A percentile compares a stretch with the other conserved stretches of the same genome.
These are phyloP conservation scores for Pyrenophora seminiperda DNA, from an alignment of 2,329 filamentous ascomycete species.

Conservation along the genomic window DNA sequence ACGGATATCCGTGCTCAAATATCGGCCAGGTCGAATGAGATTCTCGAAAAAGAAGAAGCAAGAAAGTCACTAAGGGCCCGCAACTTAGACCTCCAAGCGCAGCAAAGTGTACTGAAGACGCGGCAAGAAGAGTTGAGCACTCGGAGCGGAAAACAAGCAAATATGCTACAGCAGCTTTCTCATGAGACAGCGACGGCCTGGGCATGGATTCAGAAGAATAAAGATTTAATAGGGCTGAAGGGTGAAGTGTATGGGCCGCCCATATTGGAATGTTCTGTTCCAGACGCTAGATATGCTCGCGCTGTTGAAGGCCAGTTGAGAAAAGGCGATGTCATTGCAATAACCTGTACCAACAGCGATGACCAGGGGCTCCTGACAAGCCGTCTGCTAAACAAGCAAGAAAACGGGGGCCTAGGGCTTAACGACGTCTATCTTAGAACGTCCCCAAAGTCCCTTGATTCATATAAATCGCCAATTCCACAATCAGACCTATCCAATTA, in stretches of 20 bases:
- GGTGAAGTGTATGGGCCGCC: constrained; percentile 81
- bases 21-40: constrained; percentile 57
- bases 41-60: constrained; percentile 52
- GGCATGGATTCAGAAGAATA: constrained; percentile 80
- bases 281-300: constrained; percentile 69
- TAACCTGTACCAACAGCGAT: constrained; percentile 75
- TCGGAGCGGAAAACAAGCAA: constrained; percentile 51
- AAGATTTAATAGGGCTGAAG: constrained; percentile 63
- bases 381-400: constrained; percentile 60
- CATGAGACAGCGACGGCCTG: constrained; percentile 72
- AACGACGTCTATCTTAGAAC: constrained; percentile 74
- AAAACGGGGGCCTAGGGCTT: constrained; percentile 59
- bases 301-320: constrained; percentile 64
- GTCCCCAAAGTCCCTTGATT: constrained; percentile 59
- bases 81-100: constrained; percentile 18
- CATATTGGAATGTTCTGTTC: constrained; percentile 78
- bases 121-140: constrained; percentile 32
- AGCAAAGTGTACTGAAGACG: constrained; percentile 34
- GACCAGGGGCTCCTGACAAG: constrained; percentile 77
- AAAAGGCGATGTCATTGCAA: constrained; percentile 59
- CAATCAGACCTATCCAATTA: constrained; percentile 59
- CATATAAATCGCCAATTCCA: constrained; percentile 62
- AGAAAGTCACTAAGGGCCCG: constrained; percentile 24
- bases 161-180: constrained; percentile 66
- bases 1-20: constrained; percentile 59